Evolutionary conservation across 345 rosid genomes (phyloP).

Genomic region (Linum usitatissimum): DNA sequence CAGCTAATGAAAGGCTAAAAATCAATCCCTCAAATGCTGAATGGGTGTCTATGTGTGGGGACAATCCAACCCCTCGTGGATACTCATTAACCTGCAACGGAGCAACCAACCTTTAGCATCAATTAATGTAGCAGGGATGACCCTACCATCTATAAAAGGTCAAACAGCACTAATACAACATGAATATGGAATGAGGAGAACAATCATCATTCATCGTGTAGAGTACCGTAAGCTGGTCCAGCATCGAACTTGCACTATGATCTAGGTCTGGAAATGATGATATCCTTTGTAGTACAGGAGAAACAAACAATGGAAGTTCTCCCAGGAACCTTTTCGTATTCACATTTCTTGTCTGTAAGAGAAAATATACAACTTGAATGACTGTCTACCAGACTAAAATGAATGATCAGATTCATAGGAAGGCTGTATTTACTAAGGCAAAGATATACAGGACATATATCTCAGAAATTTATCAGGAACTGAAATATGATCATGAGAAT

Average conservation of each 20-base stretch:
- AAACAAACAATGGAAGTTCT: conserved; percentile 67
- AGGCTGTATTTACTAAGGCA: not conserved
- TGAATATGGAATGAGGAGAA: too few relatives aligned
- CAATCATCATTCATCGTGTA: not conserved
- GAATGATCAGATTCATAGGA: too few relatives aligned
- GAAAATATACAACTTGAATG: conserved; percentile 5
- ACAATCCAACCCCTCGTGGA: conserved; percentile 90
- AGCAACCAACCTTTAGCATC: conserved; percentile 14
- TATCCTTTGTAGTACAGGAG: conserved; percentile 48
- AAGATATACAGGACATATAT: too few relatives aligned
- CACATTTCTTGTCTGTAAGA: conserved; percentile 61
- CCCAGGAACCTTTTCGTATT: conserved; percentile 59
- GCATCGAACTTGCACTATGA: conserved; percentile 25
- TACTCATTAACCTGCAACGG: conserved; percentile 76
- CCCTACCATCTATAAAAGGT: not conserved
- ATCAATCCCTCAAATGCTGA: conserved; percentile 87
- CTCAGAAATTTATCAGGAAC: too few relatives aligned
- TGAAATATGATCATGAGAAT: too few relatives aligned
- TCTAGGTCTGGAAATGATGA: conserved; percentile 28
- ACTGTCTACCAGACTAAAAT: not conserved
- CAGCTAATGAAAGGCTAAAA: conserved; percentile 91
- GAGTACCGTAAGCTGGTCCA: conserved; percentile 80
- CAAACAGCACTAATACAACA: too few relatives aligned
- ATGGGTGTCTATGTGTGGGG: conserved; percentile 97
- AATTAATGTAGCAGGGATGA: not conserved